A percentile compares a stretch with the other conserved stretches of the same genome.
These are phyloP conservation scores for Neospermospora avenae DNA, from an alignment of 2,329 filamentous ascomycete genomes.

Conservation along the genomic window DNA sequence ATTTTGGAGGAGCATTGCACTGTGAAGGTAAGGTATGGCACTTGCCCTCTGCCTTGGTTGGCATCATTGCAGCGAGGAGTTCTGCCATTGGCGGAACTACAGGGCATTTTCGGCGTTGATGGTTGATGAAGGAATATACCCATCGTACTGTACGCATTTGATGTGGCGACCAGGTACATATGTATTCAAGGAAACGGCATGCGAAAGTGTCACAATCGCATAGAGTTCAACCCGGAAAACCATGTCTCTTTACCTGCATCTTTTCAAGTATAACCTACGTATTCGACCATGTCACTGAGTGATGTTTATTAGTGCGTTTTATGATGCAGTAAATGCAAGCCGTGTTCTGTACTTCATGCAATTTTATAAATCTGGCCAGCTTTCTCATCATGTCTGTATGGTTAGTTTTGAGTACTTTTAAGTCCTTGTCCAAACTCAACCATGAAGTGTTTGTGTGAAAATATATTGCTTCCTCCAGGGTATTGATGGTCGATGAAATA, in stretches of 20 bases:
- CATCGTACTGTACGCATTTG: neutral
- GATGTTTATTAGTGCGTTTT: too few relatives aligned
- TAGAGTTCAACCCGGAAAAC: neutral
- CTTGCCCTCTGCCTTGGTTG: neutral
- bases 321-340: too few relatives aligned
- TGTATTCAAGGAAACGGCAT: neutral
- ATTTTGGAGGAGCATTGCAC: neutral
- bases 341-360: too few relatives aligned
- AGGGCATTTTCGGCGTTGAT: neutral
- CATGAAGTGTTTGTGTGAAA: neutral
- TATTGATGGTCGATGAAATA: conserved; percentile 20
- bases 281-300: too few relatives aligned
- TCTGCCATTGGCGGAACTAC: neutral
- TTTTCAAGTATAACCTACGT: too few relatives aligned
- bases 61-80: neutral
- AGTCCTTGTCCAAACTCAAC: neutral
- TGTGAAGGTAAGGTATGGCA: neutral
- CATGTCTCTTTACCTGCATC: too few relatives aligned
- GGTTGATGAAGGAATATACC: neutral
- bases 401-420: neutral
- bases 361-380: too few relatives aligned
- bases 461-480: conserved; percentile 14
- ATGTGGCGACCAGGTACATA: neutral
- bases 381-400: too few relatives aligned
- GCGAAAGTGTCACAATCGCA: neutral